Conservation (phyloP, 371 early-diverging fungal genomes). For the Entomophthora muscae region DNA sequence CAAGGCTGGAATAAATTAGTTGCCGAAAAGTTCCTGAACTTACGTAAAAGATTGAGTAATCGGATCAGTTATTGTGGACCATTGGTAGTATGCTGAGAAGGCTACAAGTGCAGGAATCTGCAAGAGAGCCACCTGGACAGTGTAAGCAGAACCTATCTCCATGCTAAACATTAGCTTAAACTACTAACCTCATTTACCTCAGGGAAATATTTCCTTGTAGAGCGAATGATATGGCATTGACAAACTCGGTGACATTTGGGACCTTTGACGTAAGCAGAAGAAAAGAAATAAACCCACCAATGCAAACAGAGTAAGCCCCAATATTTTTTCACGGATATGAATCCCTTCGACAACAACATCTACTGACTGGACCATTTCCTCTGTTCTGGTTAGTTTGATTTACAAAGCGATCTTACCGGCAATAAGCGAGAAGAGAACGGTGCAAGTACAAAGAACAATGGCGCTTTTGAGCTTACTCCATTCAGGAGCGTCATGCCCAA, state of each 20-base stretch:
- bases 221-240: slow-evolving; percentile 93
- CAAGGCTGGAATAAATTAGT: slow-evolving; percentile 38
- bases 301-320: slow-evolving; percentile 86
- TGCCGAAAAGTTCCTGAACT: no score
- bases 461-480: slow-evolving; percentile 73
- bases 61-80: slow-evolving; percentile 17
- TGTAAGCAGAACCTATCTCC: slow-evolving; percentile 93
- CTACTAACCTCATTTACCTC: slow-evolving; percentile 18
- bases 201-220: slow-evolving; percentile 81
- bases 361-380: slow-evolving; percentile 58
- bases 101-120: slow-evolving; percentile 86
- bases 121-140: slow-evolving; percentile 84
- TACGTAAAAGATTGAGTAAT: slow-evolving; percentile 24
- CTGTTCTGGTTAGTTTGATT: slow-evolving; percentile 12
- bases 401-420: slow-evolving; percentile 25
- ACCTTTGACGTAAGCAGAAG: not conserved
- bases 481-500: slow-evolving; percentile 84
- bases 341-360: slow-evolving; percentile 42
- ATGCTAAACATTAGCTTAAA: slow-evolving; percentile 22
- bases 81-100: slow-evolving; percentile 53
- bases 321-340: slow-evolving; percentile 64
- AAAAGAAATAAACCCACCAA: slow-evolving; percentile 28
- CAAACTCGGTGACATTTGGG: slow-evolving; percentile 92
- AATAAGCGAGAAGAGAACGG: slow-evolving; percentile 68
- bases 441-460: slow-evolving; percentile 61